Base-by-base conservation (phyloP, 164 flowering plant species). In the Magnolia sinica region DNA sequence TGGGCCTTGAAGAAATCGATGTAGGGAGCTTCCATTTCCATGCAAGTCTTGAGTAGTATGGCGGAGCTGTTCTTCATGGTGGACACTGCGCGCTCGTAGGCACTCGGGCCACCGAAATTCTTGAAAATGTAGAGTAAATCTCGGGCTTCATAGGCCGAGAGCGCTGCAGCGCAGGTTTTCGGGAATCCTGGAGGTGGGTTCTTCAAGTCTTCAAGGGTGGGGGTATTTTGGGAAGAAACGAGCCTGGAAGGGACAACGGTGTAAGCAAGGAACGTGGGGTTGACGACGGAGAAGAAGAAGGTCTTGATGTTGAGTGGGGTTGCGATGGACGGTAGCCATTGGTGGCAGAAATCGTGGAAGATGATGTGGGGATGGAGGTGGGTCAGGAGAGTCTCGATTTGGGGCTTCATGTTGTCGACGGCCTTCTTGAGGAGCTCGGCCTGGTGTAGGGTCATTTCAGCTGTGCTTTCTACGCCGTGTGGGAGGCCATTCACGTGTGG, bases 351-450 rank as follows among this genome's bases (percentile, higher is more conserved):
- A 64, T 84, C 87, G 22, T 72, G 72, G 73, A 84, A 24, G 27
- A 84, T 73, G 18, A 84, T 29, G 22, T 82, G 74, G 70, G 87
- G 87, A 73, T 76, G 76, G 67, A 84, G 78, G 10, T 76, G 6
- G 1, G 74, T 11, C 7, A 85, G 74, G 14, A 81, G 64, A 11
- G 79, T n/a, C 67, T 72, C 50, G 52, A 85, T 69, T 27, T 85
- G 84, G 4, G 83, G 83, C 50, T 77, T 73, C 79, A 77, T 81
- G n/a, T 29, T 51, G 74, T 83, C 84, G 0, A 82, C 50, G 2
- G 83, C 82, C 2, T 13, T 24, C 59, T 76, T 83, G 51, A 86
- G 88, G 45, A 86, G 88, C 71, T 82, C 86, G 10, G 75, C 68
- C 61, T 64, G 27, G 37, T 29, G 29, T 0, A 73, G 70, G 13